Evolutionary conservation across 345 rosid genomes (phyloP), one percentile per base, ranked within the genome.

Genomic region (Nasturtium officinale): DNA sequence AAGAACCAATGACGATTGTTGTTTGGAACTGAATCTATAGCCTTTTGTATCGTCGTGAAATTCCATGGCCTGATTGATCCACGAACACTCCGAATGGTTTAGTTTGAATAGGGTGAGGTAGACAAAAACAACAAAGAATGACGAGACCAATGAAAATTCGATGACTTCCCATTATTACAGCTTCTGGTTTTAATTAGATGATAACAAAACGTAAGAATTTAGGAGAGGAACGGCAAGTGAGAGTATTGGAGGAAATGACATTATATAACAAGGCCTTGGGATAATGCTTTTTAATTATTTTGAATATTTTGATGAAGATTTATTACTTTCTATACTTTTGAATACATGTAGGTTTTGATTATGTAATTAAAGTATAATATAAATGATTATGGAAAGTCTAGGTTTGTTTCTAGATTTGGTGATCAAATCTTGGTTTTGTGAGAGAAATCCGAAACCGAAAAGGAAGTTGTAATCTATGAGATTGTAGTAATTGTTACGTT

Each of bases 1-100:
- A 81, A 82, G 75, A 85, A 53, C 96, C 93, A 88, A 0, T 78
- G 21, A 0, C 16, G 3, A 56, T 92, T 88, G 15, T 80, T 54
- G 5, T 6, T 23, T 18, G 96, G 91, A 15, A 92, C 69, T 0
- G 70, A 80, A 78, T 90, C 78, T 1, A 90, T 86, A 20, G 96
- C 90, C 2, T 87, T 60, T 60, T 90, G 96, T 48, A 88, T 63
- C 6, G 67, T 86, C 18, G 86, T 61, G 68, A 87, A 88, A 60
- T 82, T 17, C 87, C 92, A 71, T 46, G 42, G 3, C 89, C 90
- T 0, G 85, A 76, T 23, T 78, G 74, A 69, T 86, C 86, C 17
- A 92, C 93, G 7, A 69, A 3, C 17, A 77, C 55, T 46, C 52
- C 29, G 45, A 21, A 60, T 51, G 21, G 57, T 26, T 32, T 65